Percentiles rank a stretch among this genome's conserved stretches.
phyloP scores from a whole-genome alignment of 106 monocot genomes.

The Platanthera zijinensis region DNA sequence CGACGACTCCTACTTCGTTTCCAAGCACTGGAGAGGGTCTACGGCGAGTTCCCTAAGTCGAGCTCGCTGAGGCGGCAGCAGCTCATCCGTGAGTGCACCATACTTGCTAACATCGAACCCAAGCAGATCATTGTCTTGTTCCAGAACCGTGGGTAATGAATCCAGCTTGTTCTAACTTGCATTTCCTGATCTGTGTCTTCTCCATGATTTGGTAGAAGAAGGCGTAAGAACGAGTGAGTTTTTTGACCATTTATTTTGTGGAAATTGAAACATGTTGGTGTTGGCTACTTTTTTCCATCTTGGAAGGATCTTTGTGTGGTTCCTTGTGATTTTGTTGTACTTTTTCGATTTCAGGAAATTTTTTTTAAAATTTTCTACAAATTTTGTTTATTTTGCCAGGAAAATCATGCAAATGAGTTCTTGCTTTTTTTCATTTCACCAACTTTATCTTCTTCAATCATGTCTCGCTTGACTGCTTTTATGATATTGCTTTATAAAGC shows the following conservation, averaged over 20 bases:
- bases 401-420: background rate
- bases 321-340: background rate
- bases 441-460: background rate
- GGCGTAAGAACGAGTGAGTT: background rate
- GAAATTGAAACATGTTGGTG: background rate
- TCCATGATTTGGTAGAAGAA: background rate
- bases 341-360: background rate
- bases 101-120: conserved; percentile 74
- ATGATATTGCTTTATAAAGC: no score
- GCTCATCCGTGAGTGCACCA: conserved; percentile 71
- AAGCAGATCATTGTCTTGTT: conserved; percentile 96
- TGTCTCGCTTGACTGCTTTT: background rate
- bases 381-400: background rate
- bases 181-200: background rate
- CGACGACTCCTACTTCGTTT: no score
- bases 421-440: background rate
- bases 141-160: conserved; percentile 77
- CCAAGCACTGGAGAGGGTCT: conserved; percentile 81
- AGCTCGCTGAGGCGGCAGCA: no score
- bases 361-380: background rate
- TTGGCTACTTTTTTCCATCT: background rate
- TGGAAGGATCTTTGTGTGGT: background rate
- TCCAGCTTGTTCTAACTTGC: no score
- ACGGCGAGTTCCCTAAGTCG: conserved; percentile 77
- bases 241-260: no score